These are phyloP conservation scores for Selaginella moellendorffii DNA, from an alignment of 75 land plant species.

Conservation along the genomic window DNA sequence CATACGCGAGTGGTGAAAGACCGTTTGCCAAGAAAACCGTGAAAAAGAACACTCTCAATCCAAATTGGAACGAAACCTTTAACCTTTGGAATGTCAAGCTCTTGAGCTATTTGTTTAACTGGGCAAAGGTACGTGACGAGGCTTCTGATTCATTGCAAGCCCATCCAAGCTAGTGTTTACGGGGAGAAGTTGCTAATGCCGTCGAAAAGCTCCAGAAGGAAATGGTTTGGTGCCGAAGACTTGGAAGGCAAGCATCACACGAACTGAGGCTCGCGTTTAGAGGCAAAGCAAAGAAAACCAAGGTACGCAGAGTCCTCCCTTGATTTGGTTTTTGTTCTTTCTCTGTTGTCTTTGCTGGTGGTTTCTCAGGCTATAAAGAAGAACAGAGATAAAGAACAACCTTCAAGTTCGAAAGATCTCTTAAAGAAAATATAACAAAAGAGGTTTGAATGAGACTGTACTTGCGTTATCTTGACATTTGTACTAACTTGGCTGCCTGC, in stretches of 20 bases:
- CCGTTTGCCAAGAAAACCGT: constrained; percentile 54
- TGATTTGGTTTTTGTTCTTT: not conserved
- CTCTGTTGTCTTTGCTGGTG: not conserved
- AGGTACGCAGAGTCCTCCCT: constrained; percentile 33
- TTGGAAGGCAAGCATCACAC: constrained; percentile 85
- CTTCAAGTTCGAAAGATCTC: no score
- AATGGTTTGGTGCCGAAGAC: constrained; percentile 77
- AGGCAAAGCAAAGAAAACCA: constrained; percentile 58
- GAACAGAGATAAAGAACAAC: constrained; percentile 57
- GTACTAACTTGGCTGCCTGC: no score
- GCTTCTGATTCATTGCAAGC: constrained; percentile 47
- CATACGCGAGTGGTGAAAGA: constrained; percentile 82
- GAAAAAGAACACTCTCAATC: constrained; percentile 54
- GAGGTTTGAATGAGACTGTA: no score
- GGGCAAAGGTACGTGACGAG: constrained; percentile 65
- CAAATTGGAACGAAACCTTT: constrained; percentile 87
- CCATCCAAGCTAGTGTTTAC: constrained; percentile 13
- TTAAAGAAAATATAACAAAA: no score
- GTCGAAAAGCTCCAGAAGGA: constrained; percentile 47
- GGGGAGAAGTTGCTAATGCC: constrained; percentile 21
- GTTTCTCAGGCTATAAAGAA: constrained; percentile 53
- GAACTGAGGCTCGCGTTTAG: constrained; percentile 41
- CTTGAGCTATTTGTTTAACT: constrained; percentile 48
- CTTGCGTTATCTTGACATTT: no score
- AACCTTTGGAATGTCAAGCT: constrained; percentile 49